Conservation (phyloP, 441 rosid genomes). For the Arabidopsis lyrata region DNA sequence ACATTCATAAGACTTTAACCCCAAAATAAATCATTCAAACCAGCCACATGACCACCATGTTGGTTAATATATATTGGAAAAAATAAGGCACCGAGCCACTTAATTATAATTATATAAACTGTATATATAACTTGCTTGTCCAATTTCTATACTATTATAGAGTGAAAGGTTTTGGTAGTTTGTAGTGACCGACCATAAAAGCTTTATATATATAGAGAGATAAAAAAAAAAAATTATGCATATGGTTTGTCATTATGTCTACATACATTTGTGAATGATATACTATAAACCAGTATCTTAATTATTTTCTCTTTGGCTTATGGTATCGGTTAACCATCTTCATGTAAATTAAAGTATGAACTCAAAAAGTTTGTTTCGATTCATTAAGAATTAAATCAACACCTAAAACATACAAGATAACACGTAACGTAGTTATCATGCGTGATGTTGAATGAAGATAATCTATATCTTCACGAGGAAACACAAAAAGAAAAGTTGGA, state of each 20-base stretch:
- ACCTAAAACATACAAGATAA: slow-evolving; percentile 33
- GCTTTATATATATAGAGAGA: not conserved
- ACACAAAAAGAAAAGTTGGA: not conserved
- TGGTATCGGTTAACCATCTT: not conserved
- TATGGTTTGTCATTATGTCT: not conserved
- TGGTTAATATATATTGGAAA: not conserved
- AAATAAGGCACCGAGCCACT: not conserved
- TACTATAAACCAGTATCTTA: not conserved
- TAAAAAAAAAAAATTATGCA: not conserved
- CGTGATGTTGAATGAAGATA: slow-evolving; percentile 26
- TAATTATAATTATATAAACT: too few species aligned
- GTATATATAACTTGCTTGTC: not conserved
- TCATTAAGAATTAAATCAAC: slow-evolving; percentile 25
- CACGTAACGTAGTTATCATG: slow-evolving; percentile 40
- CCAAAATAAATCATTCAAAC: not conserved
- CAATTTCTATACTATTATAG: not conserved
- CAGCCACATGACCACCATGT: not conserved
- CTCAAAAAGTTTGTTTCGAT: not conserved
- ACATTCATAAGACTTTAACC: not conserved
- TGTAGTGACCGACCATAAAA: not conserved
- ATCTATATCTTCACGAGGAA: not conserved
- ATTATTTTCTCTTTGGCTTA: not conserved
- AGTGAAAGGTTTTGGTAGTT: not conserved
- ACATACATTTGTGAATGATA: not conserved
- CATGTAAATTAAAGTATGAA: slow-evolving; percentile 34